These are phyloP conservation scores for Paramyrothecium roridum DNA, from an alignment of 2,329 filamentous ascomycete species.

Conservation along the genomic window DNA sequence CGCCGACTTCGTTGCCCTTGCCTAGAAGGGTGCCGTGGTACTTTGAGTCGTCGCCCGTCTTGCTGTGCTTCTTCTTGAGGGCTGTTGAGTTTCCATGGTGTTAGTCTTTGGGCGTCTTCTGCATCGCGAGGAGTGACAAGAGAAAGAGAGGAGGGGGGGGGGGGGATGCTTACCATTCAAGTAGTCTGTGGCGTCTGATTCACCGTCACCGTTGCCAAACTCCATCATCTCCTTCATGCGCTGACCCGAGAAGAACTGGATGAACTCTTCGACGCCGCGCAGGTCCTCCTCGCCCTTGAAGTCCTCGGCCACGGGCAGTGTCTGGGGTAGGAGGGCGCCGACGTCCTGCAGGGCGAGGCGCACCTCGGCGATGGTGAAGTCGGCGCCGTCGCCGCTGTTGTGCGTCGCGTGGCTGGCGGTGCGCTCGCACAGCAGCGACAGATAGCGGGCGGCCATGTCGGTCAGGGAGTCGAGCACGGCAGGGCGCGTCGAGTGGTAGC, in stretches of 20 bases:
- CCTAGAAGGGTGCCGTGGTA: conserved; percentile 84
- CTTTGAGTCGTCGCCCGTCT: conserved; percentile 80
- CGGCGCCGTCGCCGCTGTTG: conserved; percentile 56
- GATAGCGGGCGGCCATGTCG: conserved; percentile 79
- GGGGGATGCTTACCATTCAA: conserved; percentile 52
- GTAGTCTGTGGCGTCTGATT: conserved; percentile 66
- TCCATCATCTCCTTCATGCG: conserved; percentile 77
- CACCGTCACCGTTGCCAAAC: conserved; percentile 70
- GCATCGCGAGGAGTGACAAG: no score
- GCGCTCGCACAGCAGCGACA: conserved; percentile 69
- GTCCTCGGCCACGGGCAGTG: conserved; percentile 65
- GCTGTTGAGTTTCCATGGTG: conserved; percentile 38
- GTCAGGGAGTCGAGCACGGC: conserved; percentile 85
- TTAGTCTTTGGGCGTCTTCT: conserved; percentile 23
- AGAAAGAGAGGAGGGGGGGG: no score
- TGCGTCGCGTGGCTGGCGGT: conserved; percentile 69
- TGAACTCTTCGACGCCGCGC: conserved; percentile 72
- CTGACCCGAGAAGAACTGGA: conserved; percentile 73
- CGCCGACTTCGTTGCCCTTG: conserved; percentile 65
- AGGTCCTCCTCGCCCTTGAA: conserved; percentile 72
- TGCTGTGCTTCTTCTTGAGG: conserved; percentile 89
- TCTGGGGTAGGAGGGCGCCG: conserved; percentile 69
- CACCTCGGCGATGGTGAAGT: conserved; percentile 64
- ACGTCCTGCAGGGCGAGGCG: conserved; percentile 81
- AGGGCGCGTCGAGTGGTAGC: conserved; percentile 79